Conservation (phyloP, 2,329 filamentous ascomycete species). For the Coniochaeta hoffmannii region DNA sequence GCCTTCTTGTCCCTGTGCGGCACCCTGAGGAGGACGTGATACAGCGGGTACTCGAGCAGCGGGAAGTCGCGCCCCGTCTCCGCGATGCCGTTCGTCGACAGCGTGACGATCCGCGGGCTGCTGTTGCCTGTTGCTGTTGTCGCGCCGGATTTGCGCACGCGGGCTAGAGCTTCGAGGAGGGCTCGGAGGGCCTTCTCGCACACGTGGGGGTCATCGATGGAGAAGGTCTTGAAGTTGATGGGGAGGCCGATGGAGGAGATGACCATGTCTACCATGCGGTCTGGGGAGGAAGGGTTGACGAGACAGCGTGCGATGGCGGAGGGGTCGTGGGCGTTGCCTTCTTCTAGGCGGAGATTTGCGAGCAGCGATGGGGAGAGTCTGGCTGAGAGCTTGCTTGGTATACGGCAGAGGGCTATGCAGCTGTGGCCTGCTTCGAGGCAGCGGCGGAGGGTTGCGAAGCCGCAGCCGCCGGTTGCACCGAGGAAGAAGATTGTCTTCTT, state of each 20-base stretch:
- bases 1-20: conserved; percentile 35
- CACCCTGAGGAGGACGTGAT: conserved; percentile 26
- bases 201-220: conserved; percentile 37
- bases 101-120: conserved; percentile 13
- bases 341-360: conserved; percentile 32
- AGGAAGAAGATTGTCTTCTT: conserved; percentile 43
- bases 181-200: conserved; percentile 35
- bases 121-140: too few relatives aligned
- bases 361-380: conserved; percentile 20
- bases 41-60: conserved; percentile 29
- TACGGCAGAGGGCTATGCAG: conserved; percentile 43
- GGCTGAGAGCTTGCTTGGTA: conserved; percentile 37
- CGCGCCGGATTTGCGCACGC: conserved; percentile 18
- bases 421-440: conserved; percentile 36
- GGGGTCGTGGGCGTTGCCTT: conserved; percentile 40
- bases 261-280: conserved; percentile 34
- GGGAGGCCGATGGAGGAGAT: conserved; percentile 39
- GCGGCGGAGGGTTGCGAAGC: conserved; percentile 36
- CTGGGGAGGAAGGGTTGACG: conserved; percentile 15
- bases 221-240: conserved; percentile 22
- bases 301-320: conserved; percentile 29
- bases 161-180: conserved; percentile 31
- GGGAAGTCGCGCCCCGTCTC: conserved; percentile 31
- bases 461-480: conserved; percentile 43
- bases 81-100: conserved; percentile 36